These are phyloP conservation scores for Hericium rajendrae DNA, from an alignment of 768 basidiomycete species.

Conservation along the genomic window DNA sequence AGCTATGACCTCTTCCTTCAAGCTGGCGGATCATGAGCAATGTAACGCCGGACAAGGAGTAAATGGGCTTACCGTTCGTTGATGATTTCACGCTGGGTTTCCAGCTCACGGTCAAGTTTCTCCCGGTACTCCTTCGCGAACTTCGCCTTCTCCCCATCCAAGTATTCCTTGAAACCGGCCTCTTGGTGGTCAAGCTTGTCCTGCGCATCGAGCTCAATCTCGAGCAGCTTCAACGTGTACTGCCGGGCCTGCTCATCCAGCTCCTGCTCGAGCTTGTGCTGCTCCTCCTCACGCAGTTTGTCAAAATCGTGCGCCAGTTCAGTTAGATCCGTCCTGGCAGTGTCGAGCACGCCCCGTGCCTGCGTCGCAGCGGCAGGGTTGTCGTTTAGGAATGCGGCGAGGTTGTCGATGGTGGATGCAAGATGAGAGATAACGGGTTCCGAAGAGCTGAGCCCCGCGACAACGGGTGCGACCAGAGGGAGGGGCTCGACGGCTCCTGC, in stretches of 20 bases:
- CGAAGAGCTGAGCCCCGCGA: constrained; percentile 59
- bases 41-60: no score
- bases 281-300: constrained; percentile 72
- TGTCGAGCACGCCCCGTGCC: constrained; percentile 66
- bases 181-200: constrained; percentile 81
- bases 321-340: constrained; percentile 74
- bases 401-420: constrained; percentile 85
- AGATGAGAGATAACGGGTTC: constrained; percentile 94
- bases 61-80: constrained; percentile 71
- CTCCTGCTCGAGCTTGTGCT: constrained; percentile 47
- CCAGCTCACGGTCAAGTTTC: constrained; percentile 78
- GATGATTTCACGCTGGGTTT: constrained; percentile 84
- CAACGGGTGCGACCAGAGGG: constrained; percentile 73
- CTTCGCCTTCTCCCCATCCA: constrained; percentile 66
- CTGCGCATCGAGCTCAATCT: constrained; percentile 77
- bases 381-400: constrained; percentile 73
- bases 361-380: constrained; percentile 60
- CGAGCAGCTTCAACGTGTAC: constrained; percentile 71
- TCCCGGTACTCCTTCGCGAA: constrained; percentile 74
- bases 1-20: constrained; percentile 90
- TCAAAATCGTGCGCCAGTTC: constrained; percentile 70
- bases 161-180: constrained; percentile 72
- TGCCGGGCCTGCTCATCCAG: constrained; percentile 81
- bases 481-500: constrained; percentile 35
- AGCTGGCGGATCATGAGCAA: constrained; percentile 30